Base-by-base conservation (phyloP, 345 rosid species). In the Crucihimalaya himalaica region DNA sequence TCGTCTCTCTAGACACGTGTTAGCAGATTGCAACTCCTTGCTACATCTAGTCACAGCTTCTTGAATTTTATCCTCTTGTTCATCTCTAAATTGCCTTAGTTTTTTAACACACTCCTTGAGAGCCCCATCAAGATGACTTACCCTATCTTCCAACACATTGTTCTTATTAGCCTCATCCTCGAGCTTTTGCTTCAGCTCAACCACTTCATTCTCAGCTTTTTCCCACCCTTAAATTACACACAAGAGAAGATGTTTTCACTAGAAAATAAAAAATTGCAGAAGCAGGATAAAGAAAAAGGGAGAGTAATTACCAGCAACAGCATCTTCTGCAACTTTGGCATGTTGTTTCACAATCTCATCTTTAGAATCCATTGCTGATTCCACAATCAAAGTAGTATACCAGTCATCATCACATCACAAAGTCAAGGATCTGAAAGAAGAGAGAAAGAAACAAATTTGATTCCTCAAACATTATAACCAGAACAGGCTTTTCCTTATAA, bases 311-410 rank as follows among this genome's bases (percentile, higher is more conserved):
- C 97, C 98, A 60, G 90, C 88, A 66, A 91, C 87, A 52, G 97
- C 98, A 86, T 93, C 98, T 82, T 93, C 97, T 0, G 98, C 96
- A 71, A 94, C 95, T 85, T 89, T 91, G 34, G 84, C 85, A 68
- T 91, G 96, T 71, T 94, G 97, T 70, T 89, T 89, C 64, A 89
- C 90, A 62, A 91, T 66, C 61, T 88, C 90, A 70, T 94, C 97
- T 79, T 94, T 94, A 63, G 91, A 92, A 70, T 93, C 97, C 97
- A 93, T 88, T 18, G 29, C 18, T 35, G 11, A 4, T 58, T 58
- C 46, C 5, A 34, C 10, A 2, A 56, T 16, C 42, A 58, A 48
- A 53, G 19, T 7, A 45, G 16, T 8, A 2, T 20, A 57, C 51
- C 69, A 70, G n/a, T n/a, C n/a, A 43, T 64, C 55, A 82, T 67